Conservation (phyloP, 257 asterid species). For the Solanum piurae region DNA sequence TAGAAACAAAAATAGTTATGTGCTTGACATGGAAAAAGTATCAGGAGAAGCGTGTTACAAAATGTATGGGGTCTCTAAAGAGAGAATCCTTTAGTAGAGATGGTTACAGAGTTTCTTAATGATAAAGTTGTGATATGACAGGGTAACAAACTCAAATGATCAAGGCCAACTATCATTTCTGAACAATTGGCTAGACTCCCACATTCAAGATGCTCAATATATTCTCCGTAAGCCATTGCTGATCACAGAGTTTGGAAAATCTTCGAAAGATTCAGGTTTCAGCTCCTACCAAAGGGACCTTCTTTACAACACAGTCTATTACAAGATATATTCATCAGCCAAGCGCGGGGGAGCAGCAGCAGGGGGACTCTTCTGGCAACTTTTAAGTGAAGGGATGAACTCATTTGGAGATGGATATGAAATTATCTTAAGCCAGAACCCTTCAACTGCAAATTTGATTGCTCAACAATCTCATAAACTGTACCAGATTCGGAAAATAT, state of each 20-base stretch:
- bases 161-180: conserved; percentile 41
- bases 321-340: conserved; percentile 63
- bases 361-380: conserved; percentile 95
- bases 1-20: not conserved
- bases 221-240: conserved; percentile 66
- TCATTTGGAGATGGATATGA: conserved; percentile 69
- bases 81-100: not conserved
- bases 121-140: conserved; percentile 1
- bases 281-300: conserved; percentile 43
- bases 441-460: conserved; percentile 57
- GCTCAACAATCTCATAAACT: conserved; percentile 55
- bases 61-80: not conserved
- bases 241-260: conserved; percentile 71
- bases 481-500: conserved; percentile 36
- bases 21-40: not conserved
- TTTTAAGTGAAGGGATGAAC: conserved; percentile 57
- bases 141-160: conserved; percentile 52
- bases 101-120: not conserved
- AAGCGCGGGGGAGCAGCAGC: conserved; percentile 73
- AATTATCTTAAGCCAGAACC: conserved; percentile 39
- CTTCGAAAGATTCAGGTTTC: conserved; percentile 53
- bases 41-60: not conserved
- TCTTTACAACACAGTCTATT: conserved; percentile 48
- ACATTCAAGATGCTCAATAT: conserved; percentile 58
- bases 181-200: conserved; percentile 58